Conservation (phyloP, 2,329 filamentous ascomycete genomes). For the Chlorencoelia australis region DNA sequence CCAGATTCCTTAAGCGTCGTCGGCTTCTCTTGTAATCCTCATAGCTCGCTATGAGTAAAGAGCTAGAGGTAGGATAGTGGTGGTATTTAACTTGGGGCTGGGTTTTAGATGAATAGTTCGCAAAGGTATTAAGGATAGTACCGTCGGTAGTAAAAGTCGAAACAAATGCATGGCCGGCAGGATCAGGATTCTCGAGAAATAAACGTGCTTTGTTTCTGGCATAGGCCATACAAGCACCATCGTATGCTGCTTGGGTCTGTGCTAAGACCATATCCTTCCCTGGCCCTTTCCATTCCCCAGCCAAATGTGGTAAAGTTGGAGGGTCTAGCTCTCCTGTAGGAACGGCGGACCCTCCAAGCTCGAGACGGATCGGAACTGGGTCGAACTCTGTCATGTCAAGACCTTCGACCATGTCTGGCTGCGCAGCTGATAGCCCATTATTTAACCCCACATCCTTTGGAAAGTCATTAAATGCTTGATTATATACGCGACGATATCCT, state of each 20-base stretch:
- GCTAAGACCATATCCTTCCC: neutral
- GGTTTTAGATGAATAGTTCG: too few relatives aligned
- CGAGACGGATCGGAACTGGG: conserved; percentile 7
- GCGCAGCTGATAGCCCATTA: conserved; percentile 18
- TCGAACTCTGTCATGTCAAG: conserved; percentile 9
- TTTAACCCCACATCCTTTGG: conserved; percentile 22
- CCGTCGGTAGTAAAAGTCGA: too few relatives aligned
- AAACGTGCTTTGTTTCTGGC: too few relatives aligned
- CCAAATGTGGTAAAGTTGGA: conserved; percentile 10
- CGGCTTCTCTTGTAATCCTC: too few relatives aligned
- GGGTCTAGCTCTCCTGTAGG: neutral
- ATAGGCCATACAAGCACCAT: too few relatives aligned
- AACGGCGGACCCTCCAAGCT: conserved; percentile 3
- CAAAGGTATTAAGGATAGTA: too few relatives aligned
- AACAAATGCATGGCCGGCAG: too few relatives aligned
- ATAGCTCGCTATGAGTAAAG: too few relatives aligned
- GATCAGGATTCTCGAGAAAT: too few relatives aligned
- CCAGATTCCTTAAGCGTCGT: too few relatives aligned
- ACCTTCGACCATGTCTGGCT: conserved; percentile 24
- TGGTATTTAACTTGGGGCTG: too few relatives aligned
- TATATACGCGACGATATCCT: conserved; percentile 7
- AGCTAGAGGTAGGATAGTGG: too few relatives aligned
- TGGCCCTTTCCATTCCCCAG: conserved; percentile 10
- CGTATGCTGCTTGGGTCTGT: neutral
- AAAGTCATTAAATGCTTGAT: conserved; percentile 16